Evolutionary conservation across 1,284 basidiomycete genomes (phyloP), one percentile per base, ranked within the genome.

Genomic region (Anthracocystis setariae): DNA sequence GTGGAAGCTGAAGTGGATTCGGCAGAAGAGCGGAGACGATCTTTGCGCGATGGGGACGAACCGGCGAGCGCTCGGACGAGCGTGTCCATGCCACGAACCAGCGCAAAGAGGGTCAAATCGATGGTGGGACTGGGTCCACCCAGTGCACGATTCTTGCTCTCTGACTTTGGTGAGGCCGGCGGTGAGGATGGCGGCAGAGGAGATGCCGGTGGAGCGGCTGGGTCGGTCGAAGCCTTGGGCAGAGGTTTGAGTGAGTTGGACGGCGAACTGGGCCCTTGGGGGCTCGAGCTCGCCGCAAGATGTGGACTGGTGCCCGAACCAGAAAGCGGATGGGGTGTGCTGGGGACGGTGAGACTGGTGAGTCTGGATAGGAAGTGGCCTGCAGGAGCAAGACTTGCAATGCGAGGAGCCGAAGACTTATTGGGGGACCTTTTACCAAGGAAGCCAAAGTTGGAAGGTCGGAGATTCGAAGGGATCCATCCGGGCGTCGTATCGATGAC

Each of bases 31-130:
- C 43, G 45, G 8, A 61, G 46, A 10, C 49, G 52, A 7, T 40
- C 38, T 24, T 63, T 69, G 44, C 50, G 27, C 7, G 44, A 38
- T 9, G 63, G 20, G 8, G 56, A 39, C 23, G 58, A 44, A 3
- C 51, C 57, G 13, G 57, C 56, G 9, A 74, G 52, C 3, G 67
- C 73, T 21, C 82, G 73, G 12, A 81, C 66, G 33, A 79, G 51
- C 3, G 79, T 82, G 63, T 83, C 81, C 45, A 82, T 55, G 0
- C 81, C 83, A 17, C 84, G 76, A 2, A 84, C 84, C 37, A 84
- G 73, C 7, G 83, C 70, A 47, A 84, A 84, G 32, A 84, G 78
- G 5, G 84, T 84, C 20, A 84, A 60, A 56, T 84, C 83, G 53
- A 84, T 79, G 2, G 84, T 84, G 0, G 82, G 78, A 13, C 76